Percentiles rank a stretch among this genome's conserved stretches.
phyloP scores from a whole-genome alignment of 78 protist species.

The Dictyostelium firmibasis region DNA sequence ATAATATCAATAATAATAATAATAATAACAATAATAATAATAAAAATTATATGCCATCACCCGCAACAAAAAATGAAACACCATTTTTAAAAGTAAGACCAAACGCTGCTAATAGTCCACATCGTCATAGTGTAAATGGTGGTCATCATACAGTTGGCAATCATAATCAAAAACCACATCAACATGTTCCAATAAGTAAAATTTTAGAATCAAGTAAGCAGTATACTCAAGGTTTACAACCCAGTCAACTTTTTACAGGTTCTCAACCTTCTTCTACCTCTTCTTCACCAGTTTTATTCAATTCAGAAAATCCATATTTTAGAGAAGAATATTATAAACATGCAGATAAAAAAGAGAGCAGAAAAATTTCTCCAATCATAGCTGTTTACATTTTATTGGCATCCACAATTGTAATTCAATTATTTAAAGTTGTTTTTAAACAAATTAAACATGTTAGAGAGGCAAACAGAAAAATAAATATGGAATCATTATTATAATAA shows the following conservation, averaged over 20 bases:
- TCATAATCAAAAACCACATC: not conserved
- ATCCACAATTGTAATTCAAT: not conserved
- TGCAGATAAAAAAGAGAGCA: not conserved
- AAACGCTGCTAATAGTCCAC: not conserved
- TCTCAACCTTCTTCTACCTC: not conserved
- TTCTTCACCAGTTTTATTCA: not conserved
- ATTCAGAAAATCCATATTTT: not conserved
- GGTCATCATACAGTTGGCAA: not conserved
- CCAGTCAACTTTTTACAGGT: not conserved
- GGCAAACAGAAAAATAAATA: not conserved
- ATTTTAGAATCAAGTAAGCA: not conserved
- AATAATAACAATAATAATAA: not conserved
- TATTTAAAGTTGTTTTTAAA: not conserved
- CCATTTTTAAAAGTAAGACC: not conserved
- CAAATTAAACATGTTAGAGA: not conserved
- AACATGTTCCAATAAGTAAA: not conserved
- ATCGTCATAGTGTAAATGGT: not conserved
- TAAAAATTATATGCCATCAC: not conserved
- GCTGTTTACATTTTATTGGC: not conserved
- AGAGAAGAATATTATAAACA: not conserved
- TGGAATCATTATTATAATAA: not conserved
- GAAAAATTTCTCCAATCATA: not conserved
- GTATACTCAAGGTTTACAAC: not conserved
- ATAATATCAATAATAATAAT: not conserved
- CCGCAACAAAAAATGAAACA: not conserved